Evolutionary conservation across 2,329 filamentous ascomycete genomes (phyloP).

Genomic region (Paraconiothyrium brasiliense): DNA sequence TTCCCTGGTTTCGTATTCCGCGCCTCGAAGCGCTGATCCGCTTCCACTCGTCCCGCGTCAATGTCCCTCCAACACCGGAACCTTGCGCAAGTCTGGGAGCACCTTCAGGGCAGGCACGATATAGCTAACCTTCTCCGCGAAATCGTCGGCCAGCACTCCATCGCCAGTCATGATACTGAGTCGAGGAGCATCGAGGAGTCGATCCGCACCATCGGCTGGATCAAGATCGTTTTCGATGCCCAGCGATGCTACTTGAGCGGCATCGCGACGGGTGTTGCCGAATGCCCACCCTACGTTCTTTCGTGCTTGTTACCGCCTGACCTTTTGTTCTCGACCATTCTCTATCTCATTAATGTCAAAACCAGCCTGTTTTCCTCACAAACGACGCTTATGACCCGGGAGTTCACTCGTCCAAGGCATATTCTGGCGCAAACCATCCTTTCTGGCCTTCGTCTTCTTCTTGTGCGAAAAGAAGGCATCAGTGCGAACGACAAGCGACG

Average conservation of each 20-base stretch:
- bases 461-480: conserved; percentile 41
- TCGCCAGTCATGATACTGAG: conserved; percentile 38
- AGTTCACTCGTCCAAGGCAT: conserved; percentile 31
- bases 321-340: conserved; percentile 44
- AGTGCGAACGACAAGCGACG: conserved; percentile 37
- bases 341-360: conserved; percentile 48
- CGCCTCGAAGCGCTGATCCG: conserved; percentile 21
- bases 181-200: conserved; percentile 33
- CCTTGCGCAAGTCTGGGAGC: conserved; percentile 49
- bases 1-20: conserved; percentile 26
- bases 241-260: conserved; percentile 48
- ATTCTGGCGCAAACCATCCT: conserved; percentile 39
- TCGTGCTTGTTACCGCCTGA: conserved; percentile 45
- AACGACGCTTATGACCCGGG: conserved; percentile 33
- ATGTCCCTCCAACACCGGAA: conserved; percentile 40
- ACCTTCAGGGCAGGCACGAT: conserved; percentile 46
- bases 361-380: conserved; percentile 40
- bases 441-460: conserved; percentile 46
- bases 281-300: conserved; percentile 42
- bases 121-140: conserved; percentile 46
- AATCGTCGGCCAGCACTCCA: conserved; percentile 48
- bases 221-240: conserved; percentile 49
- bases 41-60: conserved; percentile 24
- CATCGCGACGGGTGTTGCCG: conserved; percentile 31
- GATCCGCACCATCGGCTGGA: conserved; percentile 45